Percentiles rank a stretch among this genome's conserved stretches.
phyloP scores from a whole-genome alignment of 1,284 basidiomycete genomes.

The Veloboletus limbatus region DNA sequence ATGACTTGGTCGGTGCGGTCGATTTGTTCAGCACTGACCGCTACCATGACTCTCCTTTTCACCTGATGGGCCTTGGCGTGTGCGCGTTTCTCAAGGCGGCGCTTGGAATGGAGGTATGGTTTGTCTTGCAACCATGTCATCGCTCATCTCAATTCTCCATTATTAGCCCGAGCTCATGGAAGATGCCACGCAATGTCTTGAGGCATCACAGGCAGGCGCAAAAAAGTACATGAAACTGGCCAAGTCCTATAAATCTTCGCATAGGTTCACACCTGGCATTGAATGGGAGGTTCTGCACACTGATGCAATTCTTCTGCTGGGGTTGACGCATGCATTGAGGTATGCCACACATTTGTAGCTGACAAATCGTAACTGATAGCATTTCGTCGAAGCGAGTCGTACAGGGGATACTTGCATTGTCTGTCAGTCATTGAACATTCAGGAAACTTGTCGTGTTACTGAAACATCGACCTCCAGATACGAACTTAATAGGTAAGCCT shows the following conservation, averaged over 20 bases:
- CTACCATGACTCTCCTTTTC: conserved; percentile 54
- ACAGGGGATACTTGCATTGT: conserved; percentile 77
- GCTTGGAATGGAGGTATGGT: conserved; percentile 72
- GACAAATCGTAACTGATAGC: background rate
- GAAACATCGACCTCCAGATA: conserved; percentile 38
- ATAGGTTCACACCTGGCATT: conserved; percentile 56
- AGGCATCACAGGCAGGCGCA: conserved; percentile 57
- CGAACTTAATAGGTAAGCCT: conserved; percentile 54
- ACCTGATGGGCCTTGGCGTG: conserved; percentile 68
- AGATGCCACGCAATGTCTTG: conserved; percentile 55
- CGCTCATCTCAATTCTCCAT: background rate
- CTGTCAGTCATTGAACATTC: conserved; percentile 42
- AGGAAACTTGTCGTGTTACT: conserved; percentile 2
- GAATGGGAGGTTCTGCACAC: conserved; percentile 75
- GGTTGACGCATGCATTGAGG: conserved; percentile 68
- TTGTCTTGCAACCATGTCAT: background rate
- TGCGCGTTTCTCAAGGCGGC: conserved; percentile 74
- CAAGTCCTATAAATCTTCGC: conserved; percentile 37
- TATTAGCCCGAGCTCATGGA: conserved; percentile 32
- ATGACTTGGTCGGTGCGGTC: conserved; percentile 56
- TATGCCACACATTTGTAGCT: conserved; percentile 29
- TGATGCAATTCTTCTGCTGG: conserved; percentile 66
- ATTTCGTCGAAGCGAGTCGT: conserved; percentile 54
- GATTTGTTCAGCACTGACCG: conserved; percentile 43
- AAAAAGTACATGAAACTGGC: conserved; percentile 51